phyloP scores from a whole-genome alignment of 192 early-diverging fungal genomes.

The Entomortierella parvispora region DNA sequence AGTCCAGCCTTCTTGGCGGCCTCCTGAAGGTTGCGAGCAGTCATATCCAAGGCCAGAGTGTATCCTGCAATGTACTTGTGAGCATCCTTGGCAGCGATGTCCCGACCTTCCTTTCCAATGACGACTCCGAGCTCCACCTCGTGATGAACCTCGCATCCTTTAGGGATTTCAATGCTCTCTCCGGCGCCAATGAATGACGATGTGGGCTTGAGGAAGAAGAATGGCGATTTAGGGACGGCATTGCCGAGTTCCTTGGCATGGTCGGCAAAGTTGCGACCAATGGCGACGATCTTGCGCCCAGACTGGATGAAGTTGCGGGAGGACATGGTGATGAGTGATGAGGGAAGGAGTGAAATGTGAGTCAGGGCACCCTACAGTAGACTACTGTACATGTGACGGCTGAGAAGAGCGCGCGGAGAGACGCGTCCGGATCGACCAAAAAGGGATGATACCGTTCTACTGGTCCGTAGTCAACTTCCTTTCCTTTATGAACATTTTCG shows the following conservation, averaged over 20 bases:
- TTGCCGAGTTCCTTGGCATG: conserved; percentile 96
- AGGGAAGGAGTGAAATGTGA: too few relatives aligned
- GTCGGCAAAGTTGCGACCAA: conserved; percentile 92
- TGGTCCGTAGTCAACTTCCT: too few relatives aligned
- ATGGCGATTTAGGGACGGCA: conserved; percentile 86
- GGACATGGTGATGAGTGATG: conserved; percentile 33
- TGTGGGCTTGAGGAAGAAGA: conserved; percentile 96
- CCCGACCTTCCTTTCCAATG: conserved; percentile 81
- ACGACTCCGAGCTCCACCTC: conserved; percentile 95
- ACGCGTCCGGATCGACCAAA: too few relatives aligned
- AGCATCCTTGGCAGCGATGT: conserved; percentile 74
- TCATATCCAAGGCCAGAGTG: conserved; percentile 91
- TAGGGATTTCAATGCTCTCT: conserved; percentile 82
- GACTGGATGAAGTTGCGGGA: conserved; percentile 59
- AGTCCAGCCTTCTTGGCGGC: conserved; percentile 83
- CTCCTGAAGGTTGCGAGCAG: conserved; percentile 89
- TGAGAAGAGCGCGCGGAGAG: too few relatives aligned
- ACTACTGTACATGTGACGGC: too few relatives aligned
- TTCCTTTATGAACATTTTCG: too few relatives aligned
- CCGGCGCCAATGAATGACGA: conserved; percentile 78
- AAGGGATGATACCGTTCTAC: too few relatives aligned
- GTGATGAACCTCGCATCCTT: conserved; percentile 84
- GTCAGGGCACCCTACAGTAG: too few relatives aligned
- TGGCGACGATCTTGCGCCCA: conserved; percentile 93
- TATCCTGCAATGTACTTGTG: conserved; percentile 77